Percentiles rank a stretch among this genome's conserved stretches.
These are phyloP conservation scores for Penicillium egyptiacum DNA, from an alignment of 495 filamentous ascomycete genomes.

Conservation along the genomic window DNA sequence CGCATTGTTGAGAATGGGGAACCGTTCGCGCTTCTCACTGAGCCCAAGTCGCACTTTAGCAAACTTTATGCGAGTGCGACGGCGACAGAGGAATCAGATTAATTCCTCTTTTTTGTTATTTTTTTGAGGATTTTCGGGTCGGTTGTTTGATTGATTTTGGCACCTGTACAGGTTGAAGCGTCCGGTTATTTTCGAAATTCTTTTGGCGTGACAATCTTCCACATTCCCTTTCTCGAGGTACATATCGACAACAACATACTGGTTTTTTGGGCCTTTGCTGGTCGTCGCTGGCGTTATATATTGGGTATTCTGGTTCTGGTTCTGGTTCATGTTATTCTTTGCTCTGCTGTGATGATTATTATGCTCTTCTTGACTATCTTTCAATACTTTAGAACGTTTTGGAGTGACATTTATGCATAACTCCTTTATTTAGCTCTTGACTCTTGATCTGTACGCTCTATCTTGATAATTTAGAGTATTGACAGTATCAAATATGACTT, in stretches of 20 bases:
- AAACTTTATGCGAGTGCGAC: conserved; percentile 32
- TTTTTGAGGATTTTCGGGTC: background rate
- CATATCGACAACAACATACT: conserved; percentile 30
- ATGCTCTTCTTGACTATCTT: conserved; percentile 25
- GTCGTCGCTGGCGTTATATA: conserved; percentile 18
- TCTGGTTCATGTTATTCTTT: background rate
- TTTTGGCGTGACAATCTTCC: conserved; percentile 10
- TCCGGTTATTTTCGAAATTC: conserved; percentile 7
- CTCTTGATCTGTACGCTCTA: background rate
- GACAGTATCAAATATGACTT: background rate
- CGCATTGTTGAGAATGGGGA: conserved; percentile 47
- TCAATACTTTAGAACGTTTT: conserved; percentile 1
- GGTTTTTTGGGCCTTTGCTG: conserved; percentile 13
- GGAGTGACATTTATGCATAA: background rate
- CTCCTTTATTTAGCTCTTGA: conserved; percentile 4
- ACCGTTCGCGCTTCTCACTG: conserved; percentile 36
- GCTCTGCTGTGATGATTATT: conserved; percentile 1
- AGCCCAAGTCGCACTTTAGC: conserved; percentile 36
- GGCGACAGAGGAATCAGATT: conserved; percentile 28
- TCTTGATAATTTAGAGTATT: background rate
- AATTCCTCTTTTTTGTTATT: background rate
- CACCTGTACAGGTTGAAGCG: conserved; percentile 21
- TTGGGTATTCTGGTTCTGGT: conserved; percentile 6
- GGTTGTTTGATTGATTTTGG: conserved; percentile 14
- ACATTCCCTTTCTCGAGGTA: conserved; percentile 19